phyloP scores from a whole-genome alignment of 2,329 filamentous ascomycete species.

The Monosporascus cannonballus region DNA sequence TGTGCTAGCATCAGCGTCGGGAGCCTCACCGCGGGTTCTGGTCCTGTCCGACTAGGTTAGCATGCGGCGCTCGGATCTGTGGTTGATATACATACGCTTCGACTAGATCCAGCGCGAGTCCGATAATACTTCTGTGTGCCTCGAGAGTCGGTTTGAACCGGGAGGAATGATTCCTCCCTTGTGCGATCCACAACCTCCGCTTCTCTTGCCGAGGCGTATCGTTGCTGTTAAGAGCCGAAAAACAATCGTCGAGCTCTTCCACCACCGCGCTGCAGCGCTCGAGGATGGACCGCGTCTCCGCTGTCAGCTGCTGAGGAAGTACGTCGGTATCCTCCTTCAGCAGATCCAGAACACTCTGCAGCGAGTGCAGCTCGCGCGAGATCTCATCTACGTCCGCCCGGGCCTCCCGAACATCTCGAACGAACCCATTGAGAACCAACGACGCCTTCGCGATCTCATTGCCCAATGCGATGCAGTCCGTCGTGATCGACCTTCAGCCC shows the following conservation, averaged over 20 bases:
- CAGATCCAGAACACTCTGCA: conserved; percentile 32
- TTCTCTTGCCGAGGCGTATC: conserved; percentile 30
- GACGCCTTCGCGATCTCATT: conserved; percentile 29
- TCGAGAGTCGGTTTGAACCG: conserved; percentile 28
- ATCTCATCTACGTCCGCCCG: conserved; percentile 32
- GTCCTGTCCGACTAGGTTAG: conserved; percentile 17
- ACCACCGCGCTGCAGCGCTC: conserved; percentile 29
- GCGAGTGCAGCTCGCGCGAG: conserved; percentile 34
- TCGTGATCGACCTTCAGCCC: conserved; percentile 29
- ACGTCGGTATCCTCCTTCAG: conserved; percentile 32
- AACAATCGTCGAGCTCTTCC: conserved; percentile 28
- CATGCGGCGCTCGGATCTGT: neutral
- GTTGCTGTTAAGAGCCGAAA: conserved; percentile 24
- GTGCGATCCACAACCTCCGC: conserved; percentile 30
- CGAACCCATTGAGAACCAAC: conserved; percentile 27
- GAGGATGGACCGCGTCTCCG: conserved; percentile 29
- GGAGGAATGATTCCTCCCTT: conserved; percentile 25
- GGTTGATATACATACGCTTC: conserved; percentile 27
- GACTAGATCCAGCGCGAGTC: conserved; percentile 34
- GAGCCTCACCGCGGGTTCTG: conserved; percentile 17
- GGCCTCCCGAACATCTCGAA: conserved; percentile 35
- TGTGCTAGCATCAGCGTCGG: conserved; percentile 12
- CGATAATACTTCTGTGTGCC: conserved; percentile 32
- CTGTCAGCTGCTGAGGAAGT: conserved; percentile 30
- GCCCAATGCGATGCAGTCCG: conserved; percentile 31